phyloP scores from a whole-genome alignment of 805 yeast genomes.

The Wickerhamomyces chaumierensis region DNA sequence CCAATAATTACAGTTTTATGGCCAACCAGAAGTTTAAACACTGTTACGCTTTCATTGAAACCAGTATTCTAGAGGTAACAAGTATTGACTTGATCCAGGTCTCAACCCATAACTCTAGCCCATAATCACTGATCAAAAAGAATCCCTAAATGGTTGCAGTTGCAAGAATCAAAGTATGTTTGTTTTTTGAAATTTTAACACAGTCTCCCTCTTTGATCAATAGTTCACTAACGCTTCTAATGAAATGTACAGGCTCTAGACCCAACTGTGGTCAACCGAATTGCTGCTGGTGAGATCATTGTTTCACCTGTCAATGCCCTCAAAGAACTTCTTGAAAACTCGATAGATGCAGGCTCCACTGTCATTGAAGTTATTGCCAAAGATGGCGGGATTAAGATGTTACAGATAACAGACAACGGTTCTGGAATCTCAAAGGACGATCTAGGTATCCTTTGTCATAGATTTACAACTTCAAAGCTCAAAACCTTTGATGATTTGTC shows the following conservation, averaged over 20 bases:
- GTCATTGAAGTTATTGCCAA: conserved; percentile 69
- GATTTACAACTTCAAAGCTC: conserved; percentile 89
- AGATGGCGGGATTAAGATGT: conserved; percentile 82
- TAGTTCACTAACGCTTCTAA: too few species aligned
- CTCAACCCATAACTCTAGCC: too few species aligned
- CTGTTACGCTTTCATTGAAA: too few species aligned
- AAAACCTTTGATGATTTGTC: conserved; percentile 62
- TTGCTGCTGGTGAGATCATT: conserved; percentile 96
- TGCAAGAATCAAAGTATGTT: not conserved
- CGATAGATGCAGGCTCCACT: conserved; percentile 77
- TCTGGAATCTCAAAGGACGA: conserved; percentile 68
- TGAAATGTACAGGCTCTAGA: conserved; percentile 47
- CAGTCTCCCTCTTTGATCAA: too few species aligned
- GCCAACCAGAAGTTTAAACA: too few species aligned
- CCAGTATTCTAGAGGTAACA: too few species aligned
- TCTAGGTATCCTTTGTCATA: conserved; percentile 67
- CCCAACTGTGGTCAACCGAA: conserved; percentile 66
- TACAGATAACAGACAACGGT: conserved; percentile 89
- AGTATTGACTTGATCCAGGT: too few species aligned
- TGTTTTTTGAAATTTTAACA: too few species aligned
- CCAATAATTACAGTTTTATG: too few species aligned
- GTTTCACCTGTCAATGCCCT: conserved; percentile 90
- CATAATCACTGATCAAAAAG: too few species aligned
- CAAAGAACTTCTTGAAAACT: conserved; percentile 86
- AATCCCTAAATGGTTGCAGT: not conserved